phyloP scores from a whole-genome alignment of 345 rosid genomes.

The Ceriops tagal region DNA sequence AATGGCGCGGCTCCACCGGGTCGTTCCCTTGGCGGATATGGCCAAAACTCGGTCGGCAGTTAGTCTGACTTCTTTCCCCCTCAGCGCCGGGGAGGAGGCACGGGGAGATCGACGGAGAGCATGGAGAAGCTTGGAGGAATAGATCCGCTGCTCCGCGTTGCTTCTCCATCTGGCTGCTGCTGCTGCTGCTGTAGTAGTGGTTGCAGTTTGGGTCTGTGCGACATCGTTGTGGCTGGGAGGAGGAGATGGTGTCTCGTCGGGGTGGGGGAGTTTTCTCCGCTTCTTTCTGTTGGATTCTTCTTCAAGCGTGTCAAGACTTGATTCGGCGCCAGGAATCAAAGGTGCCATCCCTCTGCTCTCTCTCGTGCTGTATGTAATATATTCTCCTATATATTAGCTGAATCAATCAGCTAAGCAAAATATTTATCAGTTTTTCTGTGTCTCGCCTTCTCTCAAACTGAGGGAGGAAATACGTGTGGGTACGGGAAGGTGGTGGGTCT shows the following conservation, averaged over 20 bases:
- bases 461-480: too few species aligned
- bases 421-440: too few species aligned
- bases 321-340: constrained; percentile 24
- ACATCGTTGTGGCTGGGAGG: neutral
- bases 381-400: neutral
- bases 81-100: constrained; percentile 14
- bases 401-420: too few species aligned
- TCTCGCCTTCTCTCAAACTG: too few species aligned
- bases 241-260: neutral
- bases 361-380: too few species aligned
- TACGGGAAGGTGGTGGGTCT: too few species aligned
- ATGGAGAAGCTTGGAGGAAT: constrained; percentile 19
- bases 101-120: constrained; percentile 34
- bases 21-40: constrained; percentile 52
- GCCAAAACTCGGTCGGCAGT: constrained; percentile 56
- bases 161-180: neutral
- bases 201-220: neutral
- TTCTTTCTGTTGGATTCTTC: constrained; percentile 46
- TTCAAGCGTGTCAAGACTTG: constrained; percentile 20
- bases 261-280: constrained; percentile 29
- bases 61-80: constrained; percentile 33
- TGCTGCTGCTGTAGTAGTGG: neutral
- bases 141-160: constrained; percentile 11
- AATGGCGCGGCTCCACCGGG: constrained; percentile 74
- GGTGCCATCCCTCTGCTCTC: constrained; percentile 21